phyloP scores from a whole-genome alignment of 164 flowering plant genomes.

The Dillenia suffruticosa region DNA sequence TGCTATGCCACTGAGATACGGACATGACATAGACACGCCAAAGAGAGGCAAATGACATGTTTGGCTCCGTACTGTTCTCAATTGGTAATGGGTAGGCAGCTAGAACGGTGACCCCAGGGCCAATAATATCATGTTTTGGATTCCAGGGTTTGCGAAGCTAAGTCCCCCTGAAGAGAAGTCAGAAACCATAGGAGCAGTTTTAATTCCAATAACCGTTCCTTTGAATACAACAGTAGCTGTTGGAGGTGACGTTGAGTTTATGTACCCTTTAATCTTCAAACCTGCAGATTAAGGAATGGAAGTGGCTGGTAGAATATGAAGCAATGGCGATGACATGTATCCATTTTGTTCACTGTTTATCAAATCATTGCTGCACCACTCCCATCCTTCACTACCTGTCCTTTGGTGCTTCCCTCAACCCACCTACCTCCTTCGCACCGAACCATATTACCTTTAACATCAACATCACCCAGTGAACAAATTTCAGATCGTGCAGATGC shows the following conservation, averaged over 20 bases:
- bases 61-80: slow-evolving; percentile 15
- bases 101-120: slow-evolving; percentile 49
- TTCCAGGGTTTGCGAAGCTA: slow-evolving; percentile 25
- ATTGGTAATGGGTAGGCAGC: slow-evolving; percentile 48
- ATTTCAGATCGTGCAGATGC: no score
- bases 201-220: slow-evolving; percentile 38
- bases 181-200: slow-evolving; percentile 34
- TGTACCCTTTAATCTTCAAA: slow-evolving; percentile 28
- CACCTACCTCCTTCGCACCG: slow-evolving; percentile 29
- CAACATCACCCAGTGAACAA: neutral
- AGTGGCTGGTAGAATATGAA: slow-evolving; percentile 48
- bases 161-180: slow-evolving; percentile 53
- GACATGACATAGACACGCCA: slow-evolving; percentile 61
- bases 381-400: slow-evolving; percentile 32
- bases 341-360: slow-evolving; percentile 25
- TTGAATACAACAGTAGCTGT: slow-evolving; percentile 34
- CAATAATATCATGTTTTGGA: slow-evolving; percentile 61
- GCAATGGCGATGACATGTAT: slow-evolving; percentile 21
- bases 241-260: slow-evolving; percentile 36
- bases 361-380: slow-evolving; percentile 60
- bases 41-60: slow-evolving; percentile 29
- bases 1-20: slow-evolving; percentile 55
- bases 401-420: slow-evolving; percentile 23
- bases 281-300: slow-evolving; percentile 35
- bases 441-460: slow-evolving; percentile 20